Percentiles rank a stretch among this genome's conserved stretches.
Evolutionary conservation across 1,139 yeast species (phyloP).

Genomic region (Diutina catenulata): DNA sequence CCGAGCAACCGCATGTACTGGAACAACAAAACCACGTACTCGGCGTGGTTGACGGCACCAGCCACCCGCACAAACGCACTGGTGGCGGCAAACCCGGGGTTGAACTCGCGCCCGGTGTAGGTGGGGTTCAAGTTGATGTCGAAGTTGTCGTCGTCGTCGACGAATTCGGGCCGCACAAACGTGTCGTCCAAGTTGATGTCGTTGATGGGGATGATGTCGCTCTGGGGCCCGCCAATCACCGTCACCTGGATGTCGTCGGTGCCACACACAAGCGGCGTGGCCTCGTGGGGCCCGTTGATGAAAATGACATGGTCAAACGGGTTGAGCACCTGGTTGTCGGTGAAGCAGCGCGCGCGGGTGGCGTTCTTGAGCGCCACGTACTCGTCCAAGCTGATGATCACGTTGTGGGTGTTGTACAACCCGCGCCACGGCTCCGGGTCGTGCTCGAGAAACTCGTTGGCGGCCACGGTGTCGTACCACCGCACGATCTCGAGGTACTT

Average conservation of each 20-base stretch:
- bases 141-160: too few relatives aligned
- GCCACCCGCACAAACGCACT: not conserved
- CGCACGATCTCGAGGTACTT: too few relatives aligned
- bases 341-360: not conserved
- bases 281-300: not conserved
- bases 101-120: not conserved
- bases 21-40: not conserved
- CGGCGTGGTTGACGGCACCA: not conserved
- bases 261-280: not conserved
- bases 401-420: not conserved
- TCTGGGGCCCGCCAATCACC: not conserved
- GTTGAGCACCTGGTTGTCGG: not conserved
- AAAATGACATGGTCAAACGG: slow-evolving; percentile 1
- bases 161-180: not conserved
- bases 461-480: too few relatives aligned
- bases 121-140: not conserved
- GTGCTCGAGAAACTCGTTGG: not conserved
- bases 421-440: not conserved
- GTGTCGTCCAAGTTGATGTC: not conserved
- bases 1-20: not conserved
- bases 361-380: not conserved
- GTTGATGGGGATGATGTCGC: not conserved
- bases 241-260: not conserved
- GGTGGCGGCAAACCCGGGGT: slow-evolving; percentile 1
- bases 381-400: not conserved